Conservation (phyloP, 306 rosid genomes). For the Argentina anserina region DNA sequence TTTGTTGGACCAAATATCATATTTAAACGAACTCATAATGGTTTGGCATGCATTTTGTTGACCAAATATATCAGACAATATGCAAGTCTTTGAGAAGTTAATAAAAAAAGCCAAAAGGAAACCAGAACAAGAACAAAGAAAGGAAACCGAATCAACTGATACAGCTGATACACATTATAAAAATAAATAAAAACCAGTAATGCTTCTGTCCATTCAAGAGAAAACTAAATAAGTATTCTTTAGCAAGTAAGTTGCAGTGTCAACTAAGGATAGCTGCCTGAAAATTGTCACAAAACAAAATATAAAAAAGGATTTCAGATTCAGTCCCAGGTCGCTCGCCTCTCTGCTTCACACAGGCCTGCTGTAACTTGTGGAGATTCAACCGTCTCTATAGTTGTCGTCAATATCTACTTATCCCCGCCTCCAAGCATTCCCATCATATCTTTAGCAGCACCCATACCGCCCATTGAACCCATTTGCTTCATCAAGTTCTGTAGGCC, state of each 20-base stretch:
- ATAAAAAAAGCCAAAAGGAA: neutral
- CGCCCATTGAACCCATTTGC: conserved; percentile 42
- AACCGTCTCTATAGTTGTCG: neutral
- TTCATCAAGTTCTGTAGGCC: conserved; percentile 86
- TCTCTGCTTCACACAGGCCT: neutral
- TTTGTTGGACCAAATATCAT: neutral
- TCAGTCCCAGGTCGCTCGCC: neutral
- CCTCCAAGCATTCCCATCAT: conserved; percentile 92
- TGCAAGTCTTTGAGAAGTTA: neutral
- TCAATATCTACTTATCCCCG: conserved; percentile 41
- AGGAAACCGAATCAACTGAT: neutral
- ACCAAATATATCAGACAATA: neutral
- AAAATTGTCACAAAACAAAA: neutral
- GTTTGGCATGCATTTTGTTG: neutral
- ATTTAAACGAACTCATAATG: too few species aligned
- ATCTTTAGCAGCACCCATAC: conserved; percentile 51
- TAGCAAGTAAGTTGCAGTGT: neutral
- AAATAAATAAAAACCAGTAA: neutral
- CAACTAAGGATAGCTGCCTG: neutral
- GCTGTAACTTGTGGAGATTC: conserved; percentile 7
- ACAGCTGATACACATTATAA: neutral
- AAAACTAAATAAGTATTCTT: neutral
- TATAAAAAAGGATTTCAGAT: neutral
- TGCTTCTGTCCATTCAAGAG: neutral
- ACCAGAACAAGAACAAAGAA: neutral